phyloP scores from a whole-genome alignment of 208 protist species.

The Leishmania amazonensis region DNA sequence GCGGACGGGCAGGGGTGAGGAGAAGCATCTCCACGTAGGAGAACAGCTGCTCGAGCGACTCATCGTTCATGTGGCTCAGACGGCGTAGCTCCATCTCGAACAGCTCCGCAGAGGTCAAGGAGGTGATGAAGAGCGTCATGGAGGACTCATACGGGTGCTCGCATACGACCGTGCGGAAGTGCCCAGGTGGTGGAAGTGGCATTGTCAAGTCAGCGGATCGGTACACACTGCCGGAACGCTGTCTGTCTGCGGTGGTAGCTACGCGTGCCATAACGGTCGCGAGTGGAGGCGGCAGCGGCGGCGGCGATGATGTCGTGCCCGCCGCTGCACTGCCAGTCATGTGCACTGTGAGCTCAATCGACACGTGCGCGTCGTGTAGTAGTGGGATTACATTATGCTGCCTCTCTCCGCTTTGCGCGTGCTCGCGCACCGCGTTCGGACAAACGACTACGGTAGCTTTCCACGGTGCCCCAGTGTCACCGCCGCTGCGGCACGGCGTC shows the following conservation, averaged over 20 bases:
- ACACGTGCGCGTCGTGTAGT: conserved; percentile 14
- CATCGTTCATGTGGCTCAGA: conserved; percentile 13
- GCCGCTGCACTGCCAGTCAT: background rate
- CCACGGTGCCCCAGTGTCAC: background rate
- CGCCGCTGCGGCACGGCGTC: conserved; percentile 1
- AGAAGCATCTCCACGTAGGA: conserved; percentile 37
- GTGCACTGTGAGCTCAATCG: conserved; percentile 7
- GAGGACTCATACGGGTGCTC: conserved; percentile 45
- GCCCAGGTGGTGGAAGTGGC: conserved; percentile 38
- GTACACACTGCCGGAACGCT: conserved; percentile 23
- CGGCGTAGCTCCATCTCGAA: conserved; percentile 66
- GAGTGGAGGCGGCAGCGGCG: background rate
- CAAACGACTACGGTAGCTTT: background rate
- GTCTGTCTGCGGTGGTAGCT: background rate
- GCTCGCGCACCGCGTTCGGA: background rate
- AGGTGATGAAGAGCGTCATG: conserved; percentile 50
- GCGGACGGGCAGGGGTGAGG: conserved; percentile 20
- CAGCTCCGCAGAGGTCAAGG: conserved; percentile 5
- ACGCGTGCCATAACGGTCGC: conserved; percentile 1
- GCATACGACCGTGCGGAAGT: conserved; percentile 50
- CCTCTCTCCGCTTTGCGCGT: background rate
- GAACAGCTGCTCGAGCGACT: conserved; percentile 26
- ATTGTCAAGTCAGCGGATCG: conserved; percentile 35
- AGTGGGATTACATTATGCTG: background rate
- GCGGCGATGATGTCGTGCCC: background rate